phyloP scores from a whole-genome alignment of 352 stramenopile genomes.

The Globisporangium splendens region DNA sequence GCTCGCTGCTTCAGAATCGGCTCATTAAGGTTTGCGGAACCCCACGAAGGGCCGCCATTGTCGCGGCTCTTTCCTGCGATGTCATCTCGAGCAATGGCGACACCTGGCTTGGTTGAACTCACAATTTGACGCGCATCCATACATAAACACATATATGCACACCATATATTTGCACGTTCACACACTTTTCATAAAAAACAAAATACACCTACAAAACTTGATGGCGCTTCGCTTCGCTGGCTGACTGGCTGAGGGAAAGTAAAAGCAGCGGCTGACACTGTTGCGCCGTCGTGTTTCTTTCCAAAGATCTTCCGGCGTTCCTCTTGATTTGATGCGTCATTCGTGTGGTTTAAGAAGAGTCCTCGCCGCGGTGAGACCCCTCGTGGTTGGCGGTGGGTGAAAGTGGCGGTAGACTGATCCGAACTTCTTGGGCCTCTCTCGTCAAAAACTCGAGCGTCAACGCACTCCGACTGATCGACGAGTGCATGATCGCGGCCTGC shows the following conservation, averaged over 20 bases:
- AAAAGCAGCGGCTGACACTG: background rate
- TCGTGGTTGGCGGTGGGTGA: conserved; percentile 41
- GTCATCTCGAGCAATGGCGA: background rate
- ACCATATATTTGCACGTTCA: background rate
- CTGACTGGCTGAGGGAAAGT: background rate
- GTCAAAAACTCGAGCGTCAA: conserved; percentile 80
- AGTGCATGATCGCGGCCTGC: conserved; percentile 83
- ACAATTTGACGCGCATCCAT: background rate
- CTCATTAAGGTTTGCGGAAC: no score
- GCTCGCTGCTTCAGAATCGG: conserved; percentile 9
- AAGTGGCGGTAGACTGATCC: conserved; percentile 73
- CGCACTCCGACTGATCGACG: conserved; percentile 59
- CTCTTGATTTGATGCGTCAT: background rate
- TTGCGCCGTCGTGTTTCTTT: background rate
- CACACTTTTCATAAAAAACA: background rate
- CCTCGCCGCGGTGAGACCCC: conserved; percentile 30
- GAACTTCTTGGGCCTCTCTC: conserved; percentile 64
- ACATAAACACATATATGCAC: background rate
- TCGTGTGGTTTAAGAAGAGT: conserved; percentile 29
- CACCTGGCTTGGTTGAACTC: background rate
- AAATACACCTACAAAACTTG: background rate
- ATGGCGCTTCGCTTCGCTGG: background rate
- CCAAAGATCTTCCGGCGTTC: background rate
- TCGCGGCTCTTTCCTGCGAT: background rate
- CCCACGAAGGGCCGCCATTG: background rate